Base-by-base conservation (phyloP, 805 yeast species). In the Suhomyces canberraensis region DNA sequence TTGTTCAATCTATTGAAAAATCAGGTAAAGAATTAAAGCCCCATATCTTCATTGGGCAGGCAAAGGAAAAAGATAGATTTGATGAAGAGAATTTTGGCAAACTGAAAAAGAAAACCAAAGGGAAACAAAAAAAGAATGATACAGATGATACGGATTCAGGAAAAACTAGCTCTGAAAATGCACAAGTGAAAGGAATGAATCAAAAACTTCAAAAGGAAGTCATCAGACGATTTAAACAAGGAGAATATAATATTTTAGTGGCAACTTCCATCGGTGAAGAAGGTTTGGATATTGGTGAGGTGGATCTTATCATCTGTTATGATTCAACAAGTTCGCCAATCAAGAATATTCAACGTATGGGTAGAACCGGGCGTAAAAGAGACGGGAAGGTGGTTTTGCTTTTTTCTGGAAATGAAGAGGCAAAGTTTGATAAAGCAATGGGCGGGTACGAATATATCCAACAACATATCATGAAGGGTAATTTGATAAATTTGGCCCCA, bases 231-330 rank as follows among this genome's bases (percentile, higher is more conserved):
- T 93, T 93, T 61, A 85, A 82, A 50, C 51, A 60, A 0, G 96
- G 95, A 6, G 69, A 60, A 1, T 76, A 77, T 51, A 95, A 93
- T 53, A 79, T 87, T 7, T 64, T 93, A 15, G 96, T 93, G 4
- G 96, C 98, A 4, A 93, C 99, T 0, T 89, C 96, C 0, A 91
- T 93, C 54, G 99, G 98, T 31, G 99, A 93, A 58, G 99, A 93
- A 68, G 99, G 99, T 30, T 71, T 93, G 46, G 98, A 93, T 67
- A 95, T 93, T 47, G 98, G 98, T 21, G 97, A 95, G 56, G 99
- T 93, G 36, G 98, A 93, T 59, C 57, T 93, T 50, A 91, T 93
- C 47, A 73, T 93, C 6, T 90, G 96, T 54, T 93, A 79, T 60
- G 98, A 93, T 52, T 86, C 96, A 0, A 89, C 97, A 0, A 73